Base-by-base conservation (phyloP, 2,329 filamentous ascomycete species). In the Mycogone perniciosa region DNA sequence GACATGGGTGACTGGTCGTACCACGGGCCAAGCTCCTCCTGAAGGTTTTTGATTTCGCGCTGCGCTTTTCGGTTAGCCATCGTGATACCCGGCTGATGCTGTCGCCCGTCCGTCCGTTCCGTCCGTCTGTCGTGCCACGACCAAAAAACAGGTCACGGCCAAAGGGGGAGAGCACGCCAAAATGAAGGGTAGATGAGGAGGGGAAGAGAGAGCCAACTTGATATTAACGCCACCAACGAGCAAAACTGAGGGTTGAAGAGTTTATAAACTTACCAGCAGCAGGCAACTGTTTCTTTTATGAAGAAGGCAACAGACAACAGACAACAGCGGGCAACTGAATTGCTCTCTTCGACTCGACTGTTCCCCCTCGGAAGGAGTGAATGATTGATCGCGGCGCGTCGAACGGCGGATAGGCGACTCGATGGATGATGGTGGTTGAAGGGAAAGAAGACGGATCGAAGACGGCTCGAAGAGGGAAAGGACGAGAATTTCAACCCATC, bases 1-100 rank as follows among this genome's bases (percentile, higher is more conserved):
- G 71, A 72, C 71, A 73, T 74, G 35, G 38, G 48, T 13, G 60
- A 57, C 49, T 60, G 56, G 35, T 64, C 60, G 52, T 62, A 67
- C 48, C 62, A 67, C 9, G 65, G 63, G 7, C 65, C 65, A 45
- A 67, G 65, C 44, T 68, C 59, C 57, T 67, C 64, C 43, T 59
- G 57, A 52, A 68, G 66, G 39, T 62, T 63, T 53, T 60, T 62
- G 56, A 68, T 52, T 59, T 67, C 65, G 54, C 59, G 56, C 58
- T 62, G 60, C 60, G 59, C 63, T 54, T 61, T 62, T 54, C 54
- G 59, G 62, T 67, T 65, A 68, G 65, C 62, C 65, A 67, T 65
- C 11, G 38, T 48, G 39, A 34, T 29, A 11, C 39, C 13, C 13
- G 43, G 31, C 40, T 33, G 51, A 44, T 31, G 46, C 46, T 40